Conservation (phyloP, 805 yeast species). For the Metschnikowia anglica region DNA sequence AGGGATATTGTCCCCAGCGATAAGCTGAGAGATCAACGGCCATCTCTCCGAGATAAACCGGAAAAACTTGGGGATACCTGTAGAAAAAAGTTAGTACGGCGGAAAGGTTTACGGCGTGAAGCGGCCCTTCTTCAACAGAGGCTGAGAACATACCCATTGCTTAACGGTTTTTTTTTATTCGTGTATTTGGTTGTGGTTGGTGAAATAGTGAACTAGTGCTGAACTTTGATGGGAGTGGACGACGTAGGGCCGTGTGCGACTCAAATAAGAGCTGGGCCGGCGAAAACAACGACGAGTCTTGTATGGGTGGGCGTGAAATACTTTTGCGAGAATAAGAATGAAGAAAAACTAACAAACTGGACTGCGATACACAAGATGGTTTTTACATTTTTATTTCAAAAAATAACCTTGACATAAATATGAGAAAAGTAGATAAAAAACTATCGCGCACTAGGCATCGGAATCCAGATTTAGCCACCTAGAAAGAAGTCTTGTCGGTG, state of each 20-base stretch:
- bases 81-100: constrained; percentile 8
- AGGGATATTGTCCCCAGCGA: constrained; percentile 79
- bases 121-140: too few species aligned
- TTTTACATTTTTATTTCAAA: too few species aligned
- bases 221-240: constrained; percentile 12
- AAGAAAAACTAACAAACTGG: too few species aligned
- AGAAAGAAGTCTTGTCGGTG: background rate
- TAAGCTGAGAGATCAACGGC: constrained; percentile 89
- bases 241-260: constrained; percentile 15
- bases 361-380: too few species aligned
- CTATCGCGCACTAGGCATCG: background rate
- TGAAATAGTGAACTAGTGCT: background rate
- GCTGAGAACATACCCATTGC: constrained; percentile 7
- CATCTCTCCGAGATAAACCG: constrained; percentile 97
- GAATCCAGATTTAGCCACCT: constrained; percentile 1
- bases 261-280: constrained; percentile 4
- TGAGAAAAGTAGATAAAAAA: background rate
- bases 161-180: background rate
- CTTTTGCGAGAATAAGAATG: background rate
- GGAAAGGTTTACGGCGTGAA: too few species aligned
- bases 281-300: background rate
- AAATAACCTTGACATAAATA: background rate
- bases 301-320: background rate
- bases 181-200: background rate
- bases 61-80: constrained; percentile 94